Evolutionary conservation across 176 grass and related monocot genomes (phyloP).

Genomic region (Oryza glaberrima): DNA sequence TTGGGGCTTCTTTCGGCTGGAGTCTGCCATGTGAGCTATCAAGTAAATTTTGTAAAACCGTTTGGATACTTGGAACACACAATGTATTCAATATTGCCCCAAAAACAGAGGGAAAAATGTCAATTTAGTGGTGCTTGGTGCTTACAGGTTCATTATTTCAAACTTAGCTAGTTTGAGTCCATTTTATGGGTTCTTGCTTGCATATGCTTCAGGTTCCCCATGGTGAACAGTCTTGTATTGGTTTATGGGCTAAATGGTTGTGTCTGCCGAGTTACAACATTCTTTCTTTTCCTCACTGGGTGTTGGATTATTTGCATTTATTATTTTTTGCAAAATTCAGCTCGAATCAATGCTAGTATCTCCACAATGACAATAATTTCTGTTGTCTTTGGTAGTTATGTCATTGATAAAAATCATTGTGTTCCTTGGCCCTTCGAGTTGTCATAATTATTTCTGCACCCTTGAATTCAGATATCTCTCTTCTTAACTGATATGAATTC

Average conservation of each 20-base stretch:
- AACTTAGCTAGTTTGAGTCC: not conserved
- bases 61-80: constrained; percentile 19
- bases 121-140: not conserved
- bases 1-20: constrained; percentile 27
- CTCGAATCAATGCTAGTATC: not conserved
- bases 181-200: not conserved
- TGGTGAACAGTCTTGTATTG: not conserved
- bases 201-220: not conserved
- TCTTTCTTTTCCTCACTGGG: not conserved
- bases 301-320: not conserved
- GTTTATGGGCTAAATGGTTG: not conserved
- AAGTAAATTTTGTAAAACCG: constrained; percentile 40
- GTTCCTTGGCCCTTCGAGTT: no score
- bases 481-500: no score
- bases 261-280: not conserved
- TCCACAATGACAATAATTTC: not conserved
- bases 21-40: not conserved
- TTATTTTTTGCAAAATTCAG: not conserved
- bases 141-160: not conserved
- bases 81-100: not conserved
- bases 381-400: not conserved
- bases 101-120: not conserved
- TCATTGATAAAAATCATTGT: not conserved
- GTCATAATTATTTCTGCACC: no score
- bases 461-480: no score